Base-by-base conservation (phyloP, 805 yeast genomes). In the Starmerella stellata region DNA sequence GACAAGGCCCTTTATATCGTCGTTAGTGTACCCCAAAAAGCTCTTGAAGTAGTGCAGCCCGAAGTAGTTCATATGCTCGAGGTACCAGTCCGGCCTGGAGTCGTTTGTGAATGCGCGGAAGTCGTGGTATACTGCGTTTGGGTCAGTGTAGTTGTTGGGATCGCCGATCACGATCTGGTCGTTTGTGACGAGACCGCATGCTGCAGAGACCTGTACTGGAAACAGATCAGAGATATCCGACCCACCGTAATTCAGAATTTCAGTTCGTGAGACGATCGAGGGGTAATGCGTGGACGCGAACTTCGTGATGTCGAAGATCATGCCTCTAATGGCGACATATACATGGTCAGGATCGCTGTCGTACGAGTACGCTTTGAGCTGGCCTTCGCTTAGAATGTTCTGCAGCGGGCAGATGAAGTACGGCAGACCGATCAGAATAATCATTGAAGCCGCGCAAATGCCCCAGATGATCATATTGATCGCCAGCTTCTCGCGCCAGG, bases 401-500 rank as follows among this genome's bases (percentile, higher is more conserved):
- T 62, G 64, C 9, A 56, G 42, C 11, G 66, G 66, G 43, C 66
- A 62, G 27, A 62, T 50, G 23, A 62, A 51, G 33, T 54, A 53
- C 5, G 66, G 65, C 42, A 62, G 54, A 1, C 64, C 66, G 34
- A 62, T 50, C 29, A 57, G 44, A 30, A 59, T 52, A 16, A 57
- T 45, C 40, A 53, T 54, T 33, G 53, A 45, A 7, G 48, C 49
- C 3, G 45, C 52, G 39, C 66, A 62, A 30, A 58, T 41, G 9
- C 59, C 47, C 65, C 65, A 62, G 27, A 62, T 62, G 41, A 61
- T 51, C 44, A 62, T 14, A 36, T 62, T 62, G 47, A 62, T 62
- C 7, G 66, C 62, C 18, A 62, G 43, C 47, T 62, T 61, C 38
- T 61, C 66, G 17, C 65, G 48, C 66, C 66, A 62, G 1, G 66